Evolutionary conservation across 2,329 filamentous ascomycete species (phyloP).

Genomic region (Ambrosiella cleistominuta): DNA sequence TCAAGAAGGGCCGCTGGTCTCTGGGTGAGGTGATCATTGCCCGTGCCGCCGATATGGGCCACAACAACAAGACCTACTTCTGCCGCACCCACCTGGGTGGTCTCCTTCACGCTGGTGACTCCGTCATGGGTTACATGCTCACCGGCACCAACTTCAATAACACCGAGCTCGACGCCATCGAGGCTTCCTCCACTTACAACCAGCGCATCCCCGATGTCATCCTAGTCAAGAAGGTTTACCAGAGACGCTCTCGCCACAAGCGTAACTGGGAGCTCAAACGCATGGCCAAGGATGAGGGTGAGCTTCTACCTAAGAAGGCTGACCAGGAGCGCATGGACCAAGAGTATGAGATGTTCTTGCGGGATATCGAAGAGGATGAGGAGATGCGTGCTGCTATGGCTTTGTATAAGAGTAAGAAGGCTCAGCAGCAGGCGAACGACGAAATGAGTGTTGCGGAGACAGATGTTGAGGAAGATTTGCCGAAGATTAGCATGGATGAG

Average conservation of each 20-base stretch:
- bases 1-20: slow-evolving; percentile 61
- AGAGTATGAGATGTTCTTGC: slow-evolving; percentile 94
- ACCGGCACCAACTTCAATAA: slow-evolving; percentile 89
- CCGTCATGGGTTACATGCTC: slow-evolving; percentile 84
- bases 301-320: slow-evolving; percentile 68
- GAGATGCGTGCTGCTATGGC: slow-evolving; percentile 72
- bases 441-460: slow-evolving; percentile 52
- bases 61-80: slow-evolving; percentile 77
- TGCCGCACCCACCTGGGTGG: slow-evolving; percentile 77
- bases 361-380: slow-evolving; percentile 87
- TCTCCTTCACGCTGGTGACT: slow-evolving; percentile 75
- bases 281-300: slow-evolving; percentile 77
- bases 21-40: slow-evolving; percentile 80
- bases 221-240: slow-evolving; percentile 93
- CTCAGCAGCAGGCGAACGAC: slow-evolving; percentile 33
- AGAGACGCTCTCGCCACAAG: slow-evolving; percentile 61
- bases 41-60: slow-evolving; percentile 67
- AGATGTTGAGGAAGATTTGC: slow-evolving; percentile 38
- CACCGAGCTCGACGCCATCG: slow-evolving; percentile 63
- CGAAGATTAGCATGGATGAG: slow-evolving; percentile 58
- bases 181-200: slow-evolving; percentile 57
- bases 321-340: slow-evolving; percentile 78
- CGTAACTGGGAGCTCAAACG: slow-evolving; percentile 92
- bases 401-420: slow-evolving; percentile 56
- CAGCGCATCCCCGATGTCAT: slow-evolving; percentile 78